Conservation (phyloP, 768 basidiomycete genomes). For the Boletus fagicola region DNA sequence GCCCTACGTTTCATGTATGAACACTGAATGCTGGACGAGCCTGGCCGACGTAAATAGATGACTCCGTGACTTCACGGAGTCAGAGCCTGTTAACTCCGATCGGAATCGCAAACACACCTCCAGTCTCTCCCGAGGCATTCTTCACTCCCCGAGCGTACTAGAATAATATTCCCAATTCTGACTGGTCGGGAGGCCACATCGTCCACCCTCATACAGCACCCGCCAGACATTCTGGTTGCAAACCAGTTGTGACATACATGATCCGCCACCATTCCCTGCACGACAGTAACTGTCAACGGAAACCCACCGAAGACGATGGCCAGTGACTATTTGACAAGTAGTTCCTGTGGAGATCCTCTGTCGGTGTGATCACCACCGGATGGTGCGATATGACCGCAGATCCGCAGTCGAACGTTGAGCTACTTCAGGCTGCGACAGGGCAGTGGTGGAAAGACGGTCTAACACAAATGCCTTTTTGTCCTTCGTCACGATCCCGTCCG, state of each 20-base stretch:
- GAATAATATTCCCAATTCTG: too few species aligned
- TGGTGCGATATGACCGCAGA: conserved; percentile 17
- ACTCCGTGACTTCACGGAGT: too few species aligned
- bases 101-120: neutral
- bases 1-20: neutral
- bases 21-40: too few species aligned
- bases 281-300: neutral
- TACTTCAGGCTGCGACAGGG: neutral
- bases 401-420: conserved; percentile 10
- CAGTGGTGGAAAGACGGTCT: neutral
- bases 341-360: neutral
- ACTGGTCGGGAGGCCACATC: too few species aligned
- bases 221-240: neutral
- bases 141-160: neutral
- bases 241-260: neutral
- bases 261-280: neutral
- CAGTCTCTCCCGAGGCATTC: neutral
- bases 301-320: neutral
- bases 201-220: neutral
- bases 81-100: neutral
- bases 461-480: neutral
- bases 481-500: neutral
- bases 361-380: neutral
- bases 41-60: too few species aligned
- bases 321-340: neutral